Evolutionary conservation across 441 rosid species (phyloP).

Genomic region (Gossypium laxum): DNA sequence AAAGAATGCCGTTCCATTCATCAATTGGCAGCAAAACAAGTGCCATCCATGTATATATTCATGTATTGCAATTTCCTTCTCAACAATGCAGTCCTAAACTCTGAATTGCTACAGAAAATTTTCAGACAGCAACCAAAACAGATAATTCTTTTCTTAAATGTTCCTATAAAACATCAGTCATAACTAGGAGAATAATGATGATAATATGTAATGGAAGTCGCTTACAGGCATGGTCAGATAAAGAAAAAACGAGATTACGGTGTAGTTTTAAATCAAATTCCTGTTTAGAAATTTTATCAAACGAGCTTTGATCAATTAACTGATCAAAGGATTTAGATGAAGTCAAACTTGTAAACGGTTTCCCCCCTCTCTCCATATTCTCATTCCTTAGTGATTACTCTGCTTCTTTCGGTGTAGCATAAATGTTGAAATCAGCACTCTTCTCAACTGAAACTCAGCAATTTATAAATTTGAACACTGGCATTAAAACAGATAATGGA

Average conservation of each 20-base stretch:
- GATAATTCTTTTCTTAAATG: background rate
- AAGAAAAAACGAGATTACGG: background rate
- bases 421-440: background rate
- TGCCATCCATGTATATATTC: background rate
- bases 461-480: background rate
- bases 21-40: background rate
- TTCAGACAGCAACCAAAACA: background rate
- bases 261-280: background rate
- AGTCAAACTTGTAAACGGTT: background rate
- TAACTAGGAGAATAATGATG: background rate
- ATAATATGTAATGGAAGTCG: background rate
- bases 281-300: background rate
- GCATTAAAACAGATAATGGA: background rate
- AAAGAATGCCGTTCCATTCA: background rate
- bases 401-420: background rate
- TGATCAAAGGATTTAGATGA: background rate
- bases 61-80: background rate
- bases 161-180: background rate
- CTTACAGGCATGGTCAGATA: background rate
- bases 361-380: background rate
- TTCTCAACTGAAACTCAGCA: background rate
- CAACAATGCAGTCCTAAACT: background rate
- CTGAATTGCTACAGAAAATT: background rate
- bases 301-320: background rate
- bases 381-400: background rate